phyloP scores from a whole-genome alignment of 2,329 filamentous ascomycete species.

The Meredithiella fracta region DNA sequence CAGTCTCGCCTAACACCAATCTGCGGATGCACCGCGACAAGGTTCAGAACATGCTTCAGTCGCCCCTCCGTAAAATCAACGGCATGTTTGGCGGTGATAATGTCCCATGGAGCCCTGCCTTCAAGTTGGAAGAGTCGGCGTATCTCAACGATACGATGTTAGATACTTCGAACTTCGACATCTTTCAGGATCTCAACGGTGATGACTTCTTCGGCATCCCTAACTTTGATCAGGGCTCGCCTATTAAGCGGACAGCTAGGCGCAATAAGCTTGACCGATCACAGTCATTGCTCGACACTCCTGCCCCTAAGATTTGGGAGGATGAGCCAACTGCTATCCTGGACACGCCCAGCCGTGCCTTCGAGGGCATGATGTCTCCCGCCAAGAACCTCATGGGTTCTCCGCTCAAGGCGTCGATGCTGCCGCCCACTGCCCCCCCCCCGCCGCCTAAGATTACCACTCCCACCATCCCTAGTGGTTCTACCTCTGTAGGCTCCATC shows the following conservation, averaged over 20 bases:
- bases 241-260: conserved; percentile 45
- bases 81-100: conserved; percentile 29
- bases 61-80: conserved; percentile 41
- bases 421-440: conserved; percentile 7
- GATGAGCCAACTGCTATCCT: conserved; percentile 7
- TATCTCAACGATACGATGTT: conserved; percentile 28
- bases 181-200: conserved; percentile 32
- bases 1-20: conserved; percentile 85
- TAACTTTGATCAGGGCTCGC: conserved; percentile 41
- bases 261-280: conserved; percentile 48
- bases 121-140: conserved; percentile 42
- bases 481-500: conserved; percentile 18
- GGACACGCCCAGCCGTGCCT: conserved; percentile 12
- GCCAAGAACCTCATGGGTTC: conserved; percentile 28
- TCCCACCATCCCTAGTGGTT: neutral
- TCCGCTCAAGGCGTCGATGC: conserved; percentile 13
- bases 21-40: conserved; percentile 73
- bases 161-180: conserved; percentile 38
- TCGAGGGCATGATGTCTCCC: conserved; percentile 32
- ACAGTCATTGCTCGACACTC: conserved; percentile 26
- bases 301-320: conserved; percentile 13
- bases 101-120: conserved; percentile 44
- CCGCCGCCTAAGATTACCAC: conserved; percentile 8
- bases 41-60: conserved; percentile 67
- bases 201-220: conserved; percentile 22